These are phyloP conservation scores for Helicocarpus griseus DNA, from an alignment of 2,329 filamentous ascomycete genomes.

Conservation along the genomic window DNA sequence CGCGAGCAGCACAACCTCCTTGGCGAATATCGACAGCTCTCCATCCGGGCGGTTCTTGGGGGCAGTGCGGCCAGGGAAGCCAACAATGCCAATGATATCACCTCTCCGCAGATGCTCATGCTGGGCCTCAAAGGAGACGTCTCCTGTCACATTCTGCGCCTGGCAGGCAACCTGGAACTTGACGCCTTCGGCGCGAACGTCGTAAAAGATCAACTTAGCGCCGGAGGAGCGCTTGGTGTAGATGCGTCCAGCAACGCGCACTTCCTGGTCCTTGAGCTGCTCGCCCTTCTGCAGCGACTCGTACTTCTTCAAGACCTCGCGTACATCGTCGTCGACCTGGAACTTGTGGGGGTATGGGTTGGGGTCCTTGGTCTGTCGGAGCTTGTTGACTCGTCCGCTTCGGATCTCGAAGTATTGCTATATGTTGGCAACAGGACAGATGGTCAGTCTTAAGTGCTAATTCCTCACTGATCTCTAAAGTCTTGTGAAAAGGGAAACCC, in stretches of 20 bases:
- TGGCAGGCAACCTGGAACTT: slow-evolving; percentile 91
- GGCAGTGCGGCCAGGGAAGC: slow-evolving; percentile 73
- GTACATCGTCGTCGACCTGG: slow-evolving; percentile 71
- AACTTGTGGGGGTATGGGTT: slow-evolving; percentile 95
- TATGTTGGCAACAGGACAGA: background rate
- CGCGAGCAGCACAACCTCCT: slow-evolving; percentile 72
- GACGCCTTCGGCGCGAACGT: slow-evolving; percentile 63
- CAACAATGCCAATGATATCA: slow-evolving; percentile 83
- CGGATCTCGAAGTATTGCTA: slow-evolving; percentile 96
- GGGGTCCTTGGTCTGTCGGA: slow-evolving; percentile 61
- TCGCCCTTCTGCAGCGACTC: slow-evolving; percentile 77
- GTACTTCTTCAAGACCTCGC: slow-evolving; percentile 69
- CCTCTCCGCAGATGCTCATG: slow-evolving; percentile 83
- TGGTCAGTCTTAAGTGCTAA: background rate
- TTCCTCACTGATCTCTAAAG: background rate
- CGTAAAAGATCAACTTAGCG: slow-evolving; percentile 84
- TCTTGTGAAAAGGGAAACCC: slow-evolving; percentile 23
- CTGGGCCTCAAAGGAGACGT: slow-evolving; percentile 69
- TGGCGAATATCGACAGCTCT: slow-evolving; percentile 88
- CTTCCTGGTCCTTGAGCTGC: slow-evolving; percentile 60
- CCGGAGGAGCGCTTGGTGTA: slow-evolving; percentile 78
- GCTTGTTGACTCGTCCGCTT: slow-evolving; percentile 67
- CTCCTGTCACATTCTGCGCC: slow-evolving; percentile 62
- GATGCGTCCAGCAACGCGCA: slow-evolving; percentile 75
- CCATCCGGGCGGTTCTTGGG: slow-evolving; percentile 84